These are phyloP conservation scores for Sporothrix pseudoabietina DNA, from an alignment of 2,329 filamentous ascomycete species.

Conservation along the genomic window DNA sequence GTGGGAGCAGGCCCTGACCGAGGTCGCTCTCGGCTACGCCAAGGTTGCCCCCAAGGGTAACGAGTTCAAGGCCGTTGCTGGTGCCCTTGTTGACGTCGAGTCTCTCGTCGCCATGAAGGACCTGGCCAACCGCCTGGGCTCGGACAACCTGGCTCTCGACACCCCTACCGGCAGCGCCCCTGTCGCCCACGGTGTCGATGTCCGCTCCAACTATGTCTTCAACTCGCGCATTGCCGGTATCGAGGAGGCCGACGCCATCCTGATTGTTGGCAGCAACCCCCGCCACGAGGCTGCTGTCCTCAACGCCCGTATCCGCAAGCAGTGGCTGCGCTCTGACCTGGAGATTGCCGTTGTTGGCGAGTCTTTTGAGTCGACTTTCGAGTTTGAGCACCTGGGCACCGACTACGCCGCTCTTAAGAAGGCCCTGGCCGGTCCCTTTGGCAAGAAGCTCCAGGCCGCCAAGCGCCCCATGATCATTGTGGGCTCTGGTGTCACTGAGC, in stretches of 20 bases:
- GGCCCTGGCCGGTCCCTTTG: slow-evolving; percentile 82
- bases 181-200: slow-evolving; percentile 87
- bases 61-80: slow-evolving; percentile 94
- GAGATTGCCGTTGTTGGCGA: slow-evolving; percentile 91
- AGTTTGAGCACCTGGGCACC: slow-evolving; percentile 85
- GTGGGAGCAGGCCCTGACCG: slow-evolving; percentile 92
- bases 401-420: slow-evolving; percentile 80
- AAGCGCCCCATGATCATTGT: slow-evolving; percentile 97
- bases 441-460: slow-evolving; percentile 85
- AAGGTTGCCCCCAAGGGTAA: slow-evolving; percentile 80
- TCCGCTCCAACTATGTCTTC: slow-evolving; percentile 93
- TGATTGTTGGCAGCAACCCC: slow-evolving; percentile 93
- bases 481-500: slow-evolving; percentile 88
- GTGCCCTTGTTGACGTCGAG: slow-evolving; percentile 88
- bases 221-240: slow-evolving; percentile 94
- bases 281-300: slow-evolving; percentile 92
- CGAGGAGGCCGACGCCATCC: slow-evolving; percentile 88
- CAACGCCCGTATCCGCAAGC: slow-evolving; percentile 95
- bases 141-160: slow-evolving; percentile 92
- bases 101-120: slow-evolving; percentile 96
- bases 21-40: slow-evolving; percentile 80
- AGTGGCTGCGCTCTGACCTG: slow-evolving; percentile 93
- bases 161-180: slow-evolving; percentile 81
- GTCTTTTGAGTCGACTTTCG: slow-evolving; percentile 90
- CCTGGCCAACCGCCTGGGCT: slow-evolving; percentile 91